A percentile compares a stretch with the other conserved stretches of the same genome.
These are phyloP conservation scores for Teunomyces lycoperdinae DNA, from an alignment of 805 yeast species.

Conservation along the genomic window DNA sequence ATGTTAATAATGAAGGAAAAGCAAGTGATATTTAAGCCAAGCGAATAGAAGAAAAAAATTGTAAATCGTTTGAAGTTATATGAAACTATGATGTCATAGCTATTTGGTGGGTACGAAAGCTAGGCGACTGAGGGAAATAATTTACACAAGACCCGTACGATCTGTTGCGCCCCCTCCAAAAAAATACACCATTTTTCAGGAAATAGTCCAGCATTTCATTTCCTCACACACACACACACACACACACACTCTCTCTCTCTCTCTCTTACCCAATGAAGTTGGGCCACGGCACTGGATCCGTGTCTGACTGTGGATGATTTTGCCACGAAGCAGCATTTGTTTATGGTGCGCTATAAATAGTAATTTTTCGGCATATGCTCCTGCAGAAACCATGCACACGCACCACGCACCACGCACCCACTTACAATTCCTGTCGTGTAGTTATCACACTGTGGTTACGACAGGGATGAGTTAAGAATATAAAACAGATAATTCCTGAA, in stretches of 20 bases:
- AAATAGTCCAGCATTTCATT: too few relatives aligned
- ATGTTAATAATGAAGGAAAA: not conserved
- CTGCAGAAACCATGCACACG: not conserved
- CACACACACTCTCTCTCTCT: too few relatives aligned
- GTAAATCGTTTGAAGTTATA: too few relatives aligned
- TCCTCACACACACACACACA: too few relatives aligned
- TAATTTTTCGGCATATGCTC: not conserved
- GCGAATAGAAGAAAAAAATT: not conserved
- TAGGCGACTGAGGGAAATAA: too few relatives aligned
- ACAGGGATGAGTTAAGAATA: not conserved
- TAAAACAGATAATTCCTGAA: not conserved
- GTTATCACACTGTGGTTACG: not conserved
- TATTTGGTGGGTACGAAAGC: too few relatives aligned
- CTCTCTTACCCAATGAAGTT: too few relatives aligned
- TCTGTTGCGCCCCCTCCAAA: too few relatives aligned
- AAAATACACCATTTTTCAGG: too few relatives aligned
- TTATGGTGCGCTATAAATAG: not conserved
- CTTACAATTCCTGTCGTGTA: not conserved
- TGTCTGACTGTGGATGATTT: not conserved
- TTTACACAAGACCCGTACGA: too few relatives aligned
- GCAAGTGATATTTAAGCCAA: not conserved
- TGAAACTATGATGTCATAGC: not conserved
- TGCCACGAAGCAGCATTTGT: not conserved
- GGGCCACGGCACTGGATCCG: too few relatives aligned
- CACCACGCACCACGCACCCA: slow-evolving; percentile 1